phyloP scores from a whole-genome alignment of 2,329 filamentous ascomycete genomes.

The Metarhizium brunneum region DNA sequence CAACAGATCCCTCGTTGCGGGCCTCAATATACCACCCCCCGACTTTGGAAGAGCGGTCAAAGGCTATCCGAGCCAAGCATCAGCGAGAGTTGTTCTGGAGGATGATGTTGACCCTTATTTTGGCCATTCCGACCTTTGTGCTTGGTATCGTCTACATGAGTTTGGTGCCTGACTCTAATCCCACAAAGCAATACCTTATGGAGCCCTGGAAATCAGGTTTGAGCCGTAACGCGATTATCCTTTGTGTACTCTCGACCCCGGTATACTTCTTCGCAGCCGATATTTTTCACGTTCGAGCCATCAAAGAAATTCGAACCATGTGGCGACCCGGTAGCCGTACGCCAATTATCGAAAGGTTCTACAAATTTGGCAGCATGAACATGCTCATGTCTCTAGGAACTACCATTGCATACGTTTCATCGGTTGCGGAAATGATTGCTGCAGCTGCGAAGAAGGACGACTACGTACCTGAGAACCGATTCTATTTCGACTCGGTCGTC shows the following conservation, averaged over 20 bases:
- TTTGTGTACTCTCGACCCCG: slow-evolving; percentile 74
- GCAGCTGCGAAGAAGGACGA: slow-evolving; percentile 37
- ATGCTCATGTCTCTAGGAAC: slow-evolving; percentile 85
- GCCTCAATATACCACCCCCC: slow-evolving; percentile 70
- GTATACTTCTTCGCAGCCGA: slow-evolving; percentile 84
- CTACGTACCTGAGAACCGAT: slow-evolving; percentile 34
- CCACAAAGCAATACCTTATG: slow-evolving; percentile 57
- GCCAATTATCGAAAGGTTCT: slow-evolving; percentile 66
- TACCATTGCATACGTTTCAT: slow-evolving; percentile 78
- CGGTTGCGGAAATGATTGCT: slow-evolving; percentile 66
- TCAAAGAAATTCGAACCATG: slow-evolving; percentile 68
- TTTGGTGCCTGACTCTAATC: slow-evolving; percentile 52
- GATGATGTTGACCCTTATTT: slow-evolving; percentile 57
- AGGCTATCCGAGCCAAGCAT: slow-evolving; percentile 61
- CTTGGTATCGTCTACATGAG: slow-evolving; percentile 91
- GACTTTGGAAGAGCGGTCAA: slow-evolving; percentile 74
- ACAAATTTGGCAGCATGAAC: slow-evolving; percentile 96
- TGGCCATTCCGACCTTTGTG: slow-evolving; percentile 74
- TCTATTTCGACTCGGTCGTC: slow-evolving; percentile 89
- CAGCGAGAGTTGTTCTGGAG: slow-evolving; percentile 59
- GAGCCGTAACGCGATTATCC: slow-evolving; percentile 65
- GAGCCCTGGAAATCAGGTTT: slow-evolving; percentile 61
- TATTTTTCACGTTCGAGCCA: slow-evolving; percentile 68
- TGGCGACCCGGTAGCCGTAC: slow-evolving; percentile 70
- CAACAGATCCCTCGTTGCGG: slow-evolving; percentile 54